Evolutionary conservation across 257 asterid species (phyloP), one percentile per base, ranked within the genome.

Genomic region (Mentha longifolia): DNA sequence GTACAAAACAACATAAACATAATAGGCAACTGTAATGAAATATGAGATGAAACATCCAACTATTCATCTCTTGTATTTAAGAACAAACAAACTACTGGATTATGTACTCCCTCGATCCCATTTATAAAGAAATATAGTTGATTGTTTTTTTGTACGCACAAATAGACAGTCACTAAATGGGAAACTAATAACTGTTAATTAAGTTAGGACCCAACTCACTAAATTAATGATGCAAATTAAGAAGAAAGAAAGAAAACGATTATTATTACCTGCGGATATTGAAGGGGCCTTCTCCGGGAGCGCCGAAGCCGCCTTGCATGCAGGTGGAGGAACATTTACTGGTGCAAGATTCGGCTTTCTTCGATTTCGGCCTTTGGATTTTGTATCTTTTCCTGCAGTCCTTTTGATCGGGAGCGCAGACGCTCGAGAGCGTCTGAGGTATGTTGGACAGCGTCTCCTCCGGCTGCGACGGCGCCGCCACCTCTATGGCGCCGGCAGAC

Each of bases 231-330:
- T 4, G 14, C 50, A 39, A 6, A 6, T 39, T 39, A 6, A 6
- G 43, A 39, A 2, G 31, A 28, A 4, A 37, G 7, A 30, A 3
- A 43, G 12, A 16, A 16, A 10, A 2, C 7, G 35, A n/a, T 1
- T 0, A 10, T 9, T 7, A 15, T 17, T 5, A 91, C 97, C 91
- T 89, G 61, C 96, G 79, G 4, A 86, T 81, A 45, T 85, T 94
- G 4, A 94, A 81, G 61, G 98, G 98, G 70, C 98, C 97, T 82
- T 94, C 98, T 12, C 98, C 97, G 28, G 97, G 95, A 46, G 97
- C 70, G n/a, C 98, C 97, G 64, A 56, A 73, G 0, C 85, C 98
- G n/a, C 97, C 98, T 62, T 80, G 83, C 35, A 91, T 89, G 79
- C 98, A 94, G 73, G 96, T 89, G 65, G 83, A 68, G 0, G 82